Conservation (phyloP, 768 basidiomycete species). For the Termitomyces sp. region DNA sequence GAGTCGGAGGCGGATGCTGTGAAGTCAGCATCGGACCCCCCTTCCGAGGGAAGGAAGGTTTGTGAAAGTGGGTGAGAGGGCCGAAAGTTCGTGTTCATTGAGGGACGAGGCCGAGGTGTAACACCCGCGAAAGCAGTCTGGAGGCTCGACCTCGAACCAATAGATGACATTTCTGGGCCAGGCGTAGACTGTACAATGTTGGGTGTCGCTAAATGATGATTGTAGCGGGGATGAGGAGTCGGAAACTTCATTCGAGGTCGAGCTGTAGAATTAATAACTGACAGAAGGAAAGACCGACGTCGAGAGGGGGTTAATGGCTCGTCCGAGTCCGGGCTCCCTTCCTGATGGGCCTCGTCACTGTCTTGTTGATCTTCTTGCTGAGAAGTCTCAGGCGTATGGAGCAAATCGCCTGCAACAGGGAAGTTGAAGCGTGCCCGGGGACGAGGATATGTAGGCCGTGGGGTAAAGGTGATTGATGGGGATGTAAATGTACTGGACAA, state of each 20-base stretch:
- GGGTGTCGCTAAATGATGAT: conserved; percentile 26
- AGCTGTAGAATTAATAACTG: conserved; percentile 77
- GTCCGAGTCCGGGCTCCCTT: conserved; percentile 21
- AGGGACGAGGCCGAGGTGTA: conserved; percentile 52
- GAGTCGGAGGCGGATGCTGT: conserved; percentile 17
- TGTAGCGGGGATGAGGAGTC: conserved; percentile 51
- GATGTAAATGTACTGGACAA: conserved; percentile 45
- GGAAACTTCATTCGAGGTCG: conserved; percentile 64
- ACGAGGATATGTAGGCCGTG: conserved; percentile 61
- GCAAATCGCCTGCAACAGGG: conserved; percentile 36
- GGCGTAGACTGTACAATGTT: conserved; percentile 29
- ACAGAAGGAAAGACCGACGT: conserved; percentile 76
- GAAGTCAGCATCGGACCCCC: conserved; percentile 29
- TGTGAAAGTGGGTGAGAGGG: conserved; percentile 66
- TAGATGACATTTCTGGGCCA: conserved; percentile 23
- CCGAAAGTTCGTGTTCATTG: conserved; percentile 23
- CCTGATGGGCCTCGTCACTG: conserved; percentile 14
- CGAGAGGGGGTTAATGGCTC: conserved; percentile 65
- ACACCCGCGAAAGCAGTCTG: conserved; percentile 56
- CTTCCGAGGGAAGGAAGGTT: conserved; percentile 34
- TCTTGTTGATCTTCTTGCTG: conserved; percentile 16
- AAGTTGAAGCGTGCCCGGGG: conserved; percentile 57
- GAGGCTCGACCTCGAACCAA: conserved; percentile 25
- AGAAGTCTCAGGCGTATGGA: conserved; percentile 28
- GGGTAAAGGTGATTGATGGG: conserved; percentile 59